Evolutionary conservation across 2,329 filamentous ascomycete species (phyloP), one percentile per base, ranked within the genome.

Genomic region (Pseudogymnoascus sp.): DNA sequence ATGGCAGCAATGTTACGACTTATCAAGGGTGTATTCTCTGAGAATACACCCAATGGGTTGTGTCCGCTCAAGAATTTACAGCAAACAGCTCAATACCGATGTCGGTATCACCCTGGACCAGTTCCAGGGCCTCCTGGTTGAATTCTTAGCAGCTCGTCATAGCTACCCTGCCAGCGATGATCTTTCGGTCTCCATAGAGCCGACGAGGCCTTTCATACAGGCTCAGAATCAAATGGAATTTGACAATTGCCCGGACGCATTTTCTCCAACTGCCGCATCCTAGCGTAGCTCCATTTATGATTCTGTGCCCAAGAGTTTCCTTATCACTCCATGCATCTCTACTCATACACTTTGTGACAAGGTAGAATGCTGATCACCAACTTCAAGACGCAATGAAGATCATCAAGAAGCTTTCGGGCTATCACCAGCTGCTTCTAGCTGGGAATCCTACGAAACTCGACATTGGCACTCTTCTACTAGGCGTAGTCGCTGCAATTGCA

Each of bases 401-500:
- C 60, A 63, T 70, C 44, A 64, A 71, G 25, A 74, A 74, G 34
- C 69, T 77, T 42, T 68, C 69, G 63, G 71, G 69, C 61, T 77
- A 73, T 59, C 73, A 72, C 63, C 68, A 70, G 61, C 69, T 77
- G 25, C 69, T 77, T 46, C 62, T 77, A 64, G 74, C 75, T 37
- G 74, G 69, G n/a, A 73, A 71, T 28, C 75, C 75, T 23, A 73
- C 75, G 12, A 70, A 67, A 59, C 42, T 67, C 40, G 74, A 75
- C 64, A 38, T 70, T 36, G 14, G 65, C 18, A 68, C 74, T 28
- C 67, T 79, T 40, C 63, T 75, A 56, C 67, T 73, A 46, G 79
- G 78, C 62, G 67, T 69, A 63, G 46, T 80, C 34, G 75, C 75
- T 63, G 79, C 83, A 63, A 81, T 82, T 34, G 82, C 78, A 28